Conservation (phyloP, 2,329 filamentous ascomycete genomes). For the Calonectria hawksworthii region DNA sequence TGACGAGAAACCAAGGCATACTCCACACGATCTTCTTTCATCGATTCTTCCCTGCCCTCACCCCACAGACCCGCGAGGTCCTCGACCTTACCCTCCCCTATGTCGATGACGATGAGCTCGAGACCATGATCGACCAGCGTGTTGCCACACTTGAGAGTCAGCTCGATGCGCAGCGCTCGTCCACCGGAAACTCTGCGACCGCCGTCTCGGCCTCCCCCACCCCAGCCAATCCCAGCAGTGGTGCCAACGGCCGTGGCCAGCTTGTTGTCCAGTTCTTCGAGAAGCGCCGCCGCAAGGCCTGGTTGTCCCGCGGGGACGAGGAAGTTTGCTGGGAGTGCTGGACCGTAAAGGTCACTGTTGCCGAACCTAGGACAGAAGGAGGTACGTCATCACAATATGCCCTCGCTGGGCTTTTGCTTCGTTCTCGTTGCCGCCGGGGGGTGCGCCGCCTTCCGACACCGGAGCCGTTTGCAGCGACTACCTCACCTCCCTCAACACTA, state of each 20-base stretch:
- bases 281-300: conserved; percentile 86
- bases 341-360: conserved; percentile 94
- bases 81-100: conserved; percentile 92
- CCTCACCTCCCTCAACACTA: background rate
- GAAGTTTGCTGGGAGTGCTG: conserved; percentile 98
- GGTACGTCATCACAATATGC: conserved; percentile 67
- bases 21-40: conserved; percentile 99
- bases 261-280: conserved; percentile 95
- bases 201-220: conserved; percentile 34
- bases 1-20: conserved; percentile 71
- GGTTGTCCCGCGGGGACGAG: conserved; percentile 86
- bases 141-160: conserved; percentile 84
- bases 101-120: conserved; percentile 90
- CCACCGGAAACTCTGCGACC: conserved; percentile 34
- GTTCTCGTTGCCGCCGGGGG: background rate
- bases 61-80: conserved; percentile 87
- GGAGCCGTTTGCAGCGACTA: background rate
- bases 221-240: conserved; percentile 40
- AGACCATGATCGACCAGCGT: conserved; percentile 93
- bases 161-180: conserved; percentile 72
- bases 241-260: conserved; percentile 80
- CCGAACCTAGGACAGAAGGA: conserved; percentile 88
- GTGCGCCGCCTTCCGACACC: conserved; percentile 18
- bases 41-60: conserved; percentile 91
- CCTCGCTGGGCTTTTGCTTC: background rate